A percentile compares a stretch with the other conserved stretches of the same genome.
phyloP scores from a whole-genome alignment of 352 stramenopile species.

The Aphanomyces invadans region DNA sequence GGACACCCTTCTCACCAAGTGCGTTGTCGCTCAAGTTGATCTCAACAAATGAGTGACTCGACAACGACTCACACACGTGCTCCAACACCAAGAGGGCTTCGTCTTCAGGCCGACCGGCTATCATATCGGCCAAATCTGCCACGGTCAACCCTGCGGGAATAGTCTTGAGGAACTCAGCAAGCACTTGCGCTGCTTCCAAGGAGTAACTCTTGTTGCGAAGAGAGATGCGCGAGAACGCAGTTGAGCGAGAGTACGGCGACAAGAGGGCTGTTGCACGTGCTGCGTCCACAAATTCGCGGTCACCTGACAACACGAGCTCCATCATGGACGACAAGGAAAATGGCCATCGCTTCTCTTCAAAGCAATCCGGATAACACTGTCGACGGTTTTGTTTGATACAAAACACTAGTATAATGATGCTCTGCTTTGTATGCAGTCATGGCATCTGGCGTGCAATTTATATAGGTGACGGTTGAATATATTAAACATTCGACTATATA shows the following conservation, averaged over 20 bases:
- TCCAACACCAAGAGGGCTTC: conserved; percentile 75
- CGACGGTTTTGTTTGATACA: neutral
- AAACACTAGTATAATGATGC: too few species aligned
- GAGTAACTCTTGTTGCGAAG: conserved; percentile 87
- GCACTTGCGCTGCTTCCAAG: conserved; percentile 59
- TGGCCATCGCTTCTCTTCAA: neutral
- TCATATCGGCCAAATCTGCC: conserved; percentile 84
- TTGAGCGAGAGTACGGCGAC: conserved; percentile 14
- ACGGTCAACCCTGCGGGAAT: conserved; percentile 34
- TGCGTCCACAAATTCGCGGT: conserved; percentile 72
- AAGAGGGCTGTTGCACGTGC: conserved; percentile 62
- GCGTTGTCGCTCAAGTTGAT: conserved; percentile 94
- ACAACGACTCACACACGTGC: conserved; percentile 68
- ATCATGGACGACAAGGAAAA: neutral
- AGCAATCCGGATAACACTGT: conserved; percentile 11
- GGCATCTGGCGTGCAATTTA: too few species aligned
- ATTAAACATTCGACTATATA: neutral
- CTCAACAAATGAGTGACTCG: conserved; percentile 61
- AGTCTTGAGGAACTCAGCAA: conserved; percentile 58
- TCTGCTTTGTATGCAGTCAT: too few species aligned
- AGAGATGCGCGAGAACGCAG: conserved; percentile 67
- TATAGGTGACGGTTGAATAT: too few species aligned
- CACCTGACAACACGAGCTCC: conserved; percentile 28
- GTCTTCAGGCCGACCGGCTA: conserved; percentile 69
- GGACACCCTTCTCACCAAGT: conserved; percentile 90